Evolutionary conservation across 2,329 filamentous ascomycete species (phyloP).

Genomic region (Nothopassalora personata): DNA sequence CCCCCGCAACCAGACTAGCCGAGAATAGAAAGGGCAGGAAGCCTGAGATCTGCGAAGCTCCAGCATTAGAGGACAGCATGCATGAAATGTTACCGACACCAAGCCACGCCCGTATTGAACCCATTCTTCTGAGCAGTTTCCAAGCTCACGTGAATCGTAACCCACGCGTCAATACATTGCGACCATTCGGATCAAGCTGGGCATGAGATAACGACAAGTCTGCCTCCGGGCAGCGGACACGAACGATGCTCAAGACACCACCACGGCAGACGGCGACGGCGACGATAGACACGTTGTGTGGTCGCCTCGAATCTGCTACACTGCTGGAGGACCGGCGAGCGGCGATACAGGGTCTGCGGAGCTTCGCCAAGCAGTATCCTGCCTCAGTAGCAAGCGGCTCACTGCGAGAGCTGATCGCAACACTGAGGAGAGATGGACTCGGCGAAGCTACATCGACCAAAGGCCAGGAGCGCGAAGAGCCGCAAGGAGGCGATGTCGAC

Average conservation of each 20-base stretch:
- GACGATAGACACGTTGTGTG: slow-evolving; percentile 85
- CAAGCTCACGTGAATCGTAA: background rate
- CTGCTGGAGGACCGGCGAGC: slow-evolving; percentile 90
- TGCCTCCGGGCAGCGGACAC: slow-evolving; percentile 21
- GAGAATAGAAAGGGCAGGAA: background rate
- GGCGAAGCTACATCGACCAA: slow-evolving; percentile 24
- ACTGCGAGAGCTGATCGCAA: slow-evolving; percentile 79
- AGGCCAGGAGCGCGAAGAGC: slow-evolving; percentile 46
- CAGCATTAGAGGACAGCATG: background rate
- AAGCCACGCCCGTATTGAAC: background rate
- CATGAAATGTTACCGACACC: background rate
- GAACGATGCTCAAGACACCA: slow-evolving; percentile 59
- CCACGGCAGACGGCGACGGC: slow-evolving; percentile 94
- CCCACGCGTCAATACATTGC: background rate
- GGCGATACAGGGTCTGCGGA: slow-evolving; percentile 85
- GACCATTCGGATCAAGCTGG: background rate
- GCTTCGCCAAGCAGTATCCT: slow-evolving; percentile 93
- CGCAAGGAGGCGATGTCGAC: slow-evolving; percentile 66
- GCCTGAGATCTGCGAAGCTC: background rate
- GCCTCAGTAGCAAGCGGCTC: slow-evolving; percentile 92
- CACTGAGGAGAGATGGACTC: slow-evolving; percentile 67
- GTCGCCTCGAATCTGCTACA: slow-evolving; percentile 80
- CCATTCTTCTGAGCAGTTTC: background rate
- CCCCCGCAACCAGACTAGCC: background rate
- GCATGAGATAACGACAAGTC: slow-evolving; percentile 19